A percentile compares a stretch with the other conserved stretches of the same genome.
Conservation (phyloP, 306 rosid species). For the Biancaea sappan region DNA sequence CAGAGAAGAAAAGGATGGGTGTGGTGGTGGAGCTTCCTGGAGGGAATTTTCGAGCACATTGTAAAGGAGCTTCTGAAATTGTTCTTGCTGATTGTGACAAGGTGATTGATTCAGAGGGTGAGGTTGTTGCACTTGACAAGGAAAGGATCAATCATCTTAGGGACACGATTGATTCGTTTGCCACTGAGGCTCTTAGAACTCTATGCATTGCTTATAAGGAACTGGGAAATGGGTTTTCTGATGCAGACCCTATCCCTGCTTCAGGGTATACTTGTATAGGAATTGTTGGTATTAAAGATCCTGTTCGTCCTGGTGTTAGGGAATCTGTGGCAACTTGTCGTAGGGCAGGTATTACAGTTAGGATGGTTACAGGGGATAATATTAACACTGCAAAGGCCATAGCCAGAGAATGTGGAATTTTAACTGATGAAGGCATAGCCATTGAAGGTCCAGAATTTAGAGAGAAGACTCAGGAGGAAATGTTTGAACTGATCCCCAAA, state of each 20-base stretch:
- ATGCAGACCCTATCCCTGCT: conserved; percentile 59
- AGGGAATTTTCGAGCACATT: conserved; percentile 72
- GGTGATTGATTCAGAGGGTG: conserved; percentile 66
- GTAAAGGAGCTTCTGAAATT: conserved; percentile 96
- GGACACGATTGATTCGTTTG: conserved; percentile 67
- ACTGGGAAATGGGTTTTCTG: conserved; percentile 61
- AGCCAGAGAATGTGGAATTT: conserved; percentile 96
- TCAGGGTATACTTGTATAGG: conserved; percentile 91
- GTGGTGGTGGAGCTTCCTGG: conserved; percentile 73
- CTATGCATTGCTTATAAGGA: conserved; percentile 87
- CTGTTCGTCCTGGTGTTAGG: conserved; percentile 97
- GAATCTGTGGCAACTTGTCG: conserved; percentile 91
- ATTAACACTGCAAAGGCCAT: conserved; percentile 94
- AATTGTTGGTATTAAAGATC: conserved; percentile 92
- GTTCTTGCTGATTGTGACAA: conserved; percentile 83
- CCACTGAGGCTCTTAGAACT: conserved; percentile 89
- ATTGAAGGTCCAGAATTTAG: conserved; percentile 93
- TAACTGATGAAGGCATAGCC: conserved; percentile 93
- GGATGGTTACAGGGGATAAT: conserved; percentile 98
- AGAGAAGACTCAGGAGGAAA: conserved; percentile 73
- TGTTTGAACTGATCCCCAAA: conserved; percentile 79
- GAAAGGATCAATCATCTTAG: conserved; percentile 54
- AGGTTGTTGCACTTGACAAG: conserved; percentile 68
- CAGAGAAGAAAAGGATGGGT: conserved; percentile 87
- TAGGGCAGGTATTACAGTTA: conserved; percentile 78